Base-by-base conservation (phyloP, 805 yeast species). In the Ogataea populi-albae region DNA sequence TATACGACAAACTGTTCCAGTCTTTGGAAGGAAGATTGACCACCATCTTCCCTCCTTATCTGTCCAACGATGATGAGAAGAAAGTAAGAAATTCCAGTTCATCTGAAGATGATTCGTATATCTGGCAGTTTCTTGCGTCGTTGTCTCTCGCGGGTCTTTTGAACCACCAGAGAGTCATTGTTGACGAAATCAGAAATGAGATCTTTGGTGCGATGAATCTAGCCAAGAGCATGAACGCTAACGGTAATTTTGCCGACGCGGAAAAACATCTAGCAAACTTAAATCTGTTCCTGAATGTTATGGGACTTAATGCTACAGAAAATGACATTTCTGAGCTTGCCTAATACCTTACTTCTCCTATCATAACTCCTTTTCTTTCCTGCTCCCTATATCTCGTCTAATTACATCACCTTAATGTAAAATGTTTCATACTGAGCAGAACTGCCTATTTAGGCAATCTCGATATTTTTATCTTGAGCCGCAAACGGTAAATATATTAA, bases 91-190 rank as follows among this genome's bases (percentile, higher is more conserved):
- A 59, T 25, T 66, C 67, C 35, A 45, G 43, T 16, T 45, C 55
- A 8, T 28, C 30, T n/a, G 59, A 45, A n/a, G 91, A 83, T 52
- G 88, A 81, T 46, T 76, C 88, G 23, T 88, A 89, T 54, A 87
- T 87, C 33, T 91, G 98, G 98, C 97, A 91, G 65, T 89, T 91
- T 56, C 74, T 91, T 61, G 98, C 98, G 16, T 83, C 96, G 10
- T 72, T 91, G 42, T 91, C 98, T 0, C 68, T 91, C 45, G 91
- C 96, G 43, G 96, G 97, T 46, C 81, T 84, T 57, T 66, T 86
- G 50, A 82, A 82, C 51, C 96, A 89, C 57, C 97, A 91, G 71
- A 77, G 96, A 66, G 78, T 86, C 43, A 84, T 91, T 50, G 95
- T 91, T 27, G 97, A 88, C 60, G 96, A 87, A 58, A 88, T 87